Percentiles rank a stretch among this genome's conserved stretches.
Conservation (phyloP, 225 moss, liverwort and hornwort species). For the Lunularia cruciata region DNA sequence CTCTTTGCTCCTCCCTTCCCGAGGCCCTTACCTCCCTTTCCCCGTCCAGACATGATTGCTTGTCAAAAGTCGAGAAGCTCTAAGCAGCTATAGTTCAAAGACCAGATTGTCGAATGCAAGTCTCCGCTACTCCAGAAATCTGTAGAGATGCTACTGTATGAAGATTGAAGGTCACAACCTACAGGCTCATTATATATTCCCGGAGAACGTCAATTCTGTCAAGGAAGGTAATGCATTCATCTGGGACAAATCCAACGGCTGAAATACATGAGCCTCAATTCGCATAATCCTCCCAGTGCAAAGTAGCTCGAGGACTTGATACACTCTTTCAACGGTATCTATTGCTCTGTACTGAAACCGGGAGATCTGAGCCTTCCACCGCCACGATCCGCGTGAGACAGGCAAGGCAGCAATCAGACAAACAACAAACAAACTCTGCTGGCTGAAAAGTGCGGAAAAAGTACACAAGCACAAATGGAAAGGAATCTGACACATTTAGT, state of each 20-base stretch:
- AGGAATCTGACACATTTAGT: background rate
- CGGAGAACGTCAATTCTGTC: background rate
- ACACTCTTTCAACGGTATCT: too few relatives aligned
- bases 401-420: background rate
- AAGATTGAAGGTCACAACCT: background rate
- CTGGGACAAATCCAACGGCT: background rate
- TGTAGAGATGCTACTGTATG: background rate
- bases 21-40: constrained; percentile 42
- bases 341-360: too few relatives aligned
- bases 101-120: background rate
- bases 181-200: too few relatives aligned
- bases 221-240: background rate
- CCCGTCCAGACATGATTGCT: constrained; percentile 39
- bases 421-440: too few relatives aligned
- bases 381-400: background rate
- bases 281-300: too few relatives aligned
- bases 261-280: too few relatives aligned
- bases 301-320: too few relatives aligned
- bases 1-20: constrained; percentile 48
- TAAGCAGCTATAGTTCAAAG: background rate
- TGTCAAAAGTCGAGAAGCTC: background rate
- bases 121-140: background rate
- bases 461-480: constrained; percentile 8
- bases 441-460: background rate
- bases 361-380: background rate